A percentile compares a stretch with the other conserved stretches of the same genome.
Conservation (phyloP, 108 stramenopile genomes). For the Skeletonema marinoi region DNA sequence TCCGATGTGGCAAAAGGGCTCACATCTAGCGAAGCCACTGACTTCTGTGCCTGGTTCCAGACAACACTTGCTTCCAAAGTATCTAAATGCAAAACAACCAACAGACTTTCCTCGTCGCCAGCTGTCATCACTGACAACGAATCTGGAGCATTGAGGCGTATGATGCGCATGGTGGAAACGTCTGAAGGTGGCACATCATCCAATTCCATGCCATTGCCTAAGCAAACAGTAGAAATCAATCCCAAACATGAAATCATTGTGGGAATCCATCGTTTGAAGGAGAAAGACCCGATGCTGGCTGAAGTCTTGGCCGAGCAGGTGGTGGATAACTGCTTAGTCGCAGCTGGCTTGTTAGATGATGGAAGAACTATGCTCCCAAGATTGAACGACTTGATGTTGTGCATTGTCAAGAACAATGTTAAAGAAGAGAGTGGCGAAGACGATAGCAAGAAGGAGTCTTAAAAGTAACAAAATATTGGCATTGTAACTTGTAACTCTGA, state of each 20-base stretch:
- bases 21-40: conserved; percentile 70
- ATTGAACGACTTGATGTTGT: conserved; percentile 87
- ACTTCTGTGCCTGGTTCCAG: conserved; percentile 89
- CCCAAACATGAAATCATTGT: conserved; percentile 93
- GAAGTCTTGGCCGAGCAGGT: conserved; percentile 91
- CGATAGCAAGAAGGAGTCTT: background rate
- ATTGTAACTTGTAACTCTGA: too few species aligned
- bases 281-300: conserved; percentile 74
- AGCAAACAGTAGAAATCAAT: conserved; percentile 97
- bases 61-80: conserved; percentile 72
- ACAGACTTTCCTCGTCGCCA: conserved; percentile 87
- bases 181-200: conserved; percentile 66
- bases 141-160: conserved; percentile 92
- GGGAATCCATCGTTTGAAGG: conserved; percentile 64
- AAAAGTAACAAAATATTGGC: background rate
- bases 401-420: conserved; percentile 61
- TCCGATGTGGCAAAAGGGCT: conserved; percentile 45
- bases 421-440: background rate
- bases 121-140: conserved; percentile 98
- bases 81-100: conserved; percentile 79
- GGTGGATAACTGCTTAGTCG: conserved; percentile 97
- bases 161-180: conserved; percentile 98
- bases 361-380: conserved; percentile 92
- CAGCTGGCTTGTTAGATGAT: conserved; percentile 97
- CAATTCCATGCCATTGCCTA: conserved; percentile 82